Conservation (phyloP, 176 grass and related monocot genomes). For the Carex scoparia region DNA sequence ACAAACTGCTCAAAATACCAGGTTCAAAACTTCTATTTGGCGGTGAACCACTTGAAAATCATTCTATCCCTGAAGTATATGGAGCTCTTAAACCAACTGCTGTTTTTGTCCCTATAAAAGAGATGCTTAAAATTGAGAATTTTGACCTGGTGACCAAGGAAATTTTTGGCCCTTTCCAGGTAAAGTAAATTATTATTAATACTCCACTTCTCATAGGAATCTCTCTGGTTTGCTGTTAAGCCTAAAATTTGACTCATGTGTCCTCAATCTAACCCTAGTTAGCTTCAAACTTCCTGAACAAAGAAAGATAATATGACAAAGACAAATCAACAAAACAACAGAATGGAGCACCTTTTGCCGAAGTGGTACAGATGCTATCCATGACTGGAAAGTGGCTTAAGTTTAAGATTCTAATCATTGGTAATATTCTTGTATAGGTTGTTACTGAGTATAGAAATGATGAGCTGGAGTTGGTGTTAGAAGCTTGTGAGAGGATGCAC, state of each 20-base stretch:
- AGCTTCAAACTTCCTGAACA: background rate
- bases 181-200: slow-evolving; percentile 19
- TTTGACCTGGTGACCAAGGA: slow-evolving; percentile 85
- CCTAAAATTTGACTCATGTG: background rate
- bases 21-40: slow-evolving; percentile 92
- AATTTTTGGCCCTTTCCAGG: slow-evolving; percentile 97
- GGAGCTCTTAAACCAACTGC: slow-evolving; percentile 86
- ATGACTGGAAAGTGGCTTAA: background rate
- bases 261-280: slow-evolving; percentile 3
- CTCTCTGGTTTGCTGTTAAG: background rate
- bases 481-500: slow-evolving; percentile 81
- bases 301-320: background rate
- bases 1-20: slow-evolving; percentile 78
- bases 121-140: slow-evolving; percentile 67
- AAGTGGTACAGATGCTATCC: background rate
- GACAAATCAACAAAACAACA: background rate
- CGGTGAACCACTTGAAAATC: slow-evolving; percentile 67
- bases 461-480: slow-evolving; percentile 65
- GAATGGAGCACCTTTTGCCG: background rate
- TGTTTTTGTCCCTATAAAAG: slow-evolving; percentile 75
- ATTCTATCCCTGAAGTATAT: slow-evolving; percentile 92
- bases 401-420: background rate
- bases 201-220: background rate
- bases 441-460: slow-evolving; percentile 72
- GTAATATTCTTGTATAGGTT: slow-evolving; percentile 38